A percentile compares a stretch with the other conserved stretches of the same genome.
phyloP scores from a whole-genome alignment of 2,329 filamentous ascomycete genomes.

The Didymella segeticola region DNA sequence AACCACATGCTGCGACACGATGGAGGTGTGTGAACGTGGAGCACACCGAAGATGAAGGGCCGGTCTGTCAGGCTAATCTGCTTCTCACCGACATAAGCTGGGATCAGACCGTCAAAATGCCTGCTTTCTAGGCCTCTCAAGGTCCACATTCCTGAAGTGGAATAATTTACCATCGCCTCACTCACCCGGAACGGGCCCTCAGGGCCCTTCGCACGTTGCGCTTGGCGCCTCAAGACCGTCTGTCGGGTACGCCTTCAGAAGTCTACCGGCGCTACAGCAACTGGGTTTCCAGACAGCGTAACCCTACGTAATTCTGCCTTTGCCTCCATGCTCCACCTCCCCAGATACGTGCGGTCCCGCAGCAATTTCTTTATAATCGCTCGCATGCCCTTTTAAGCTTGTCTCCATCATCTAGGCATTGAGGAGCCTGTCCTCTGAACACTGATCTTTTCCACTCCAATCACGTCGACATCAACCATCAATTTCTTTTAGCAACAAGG shows the following conservation, averaged over 20 bases:
- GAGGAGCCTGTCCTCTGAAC: neutral
- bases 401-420: neutral
- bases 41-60: neutral
- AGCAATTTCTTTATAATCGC: conserved; percentile 4
- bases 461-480: neutral
- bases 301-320: conserved; percentile 13
- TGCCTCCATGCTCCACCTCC: conserved; percentile 10
- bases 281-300: conserved; percentile 1
- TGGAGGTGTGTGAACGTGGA: conserved; percentile 3
- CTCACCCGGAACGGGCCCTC: neutral
- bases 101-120: neutral
- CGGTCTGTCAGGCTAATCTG: neutral
- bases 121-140: neutral
- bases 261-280: neutral
- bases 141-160: conserved; percentile 27
- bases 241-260: conserved; percentile 1
- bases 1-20: neutral
- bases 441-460: neutral
- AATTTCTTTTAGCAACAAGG: neutral
- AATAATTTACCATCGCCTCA: conserved; percentile 23
- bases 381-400: conserved; percentile 1
- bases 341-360: conserved; percentile 6
- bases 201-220: conserved; percentile 9
- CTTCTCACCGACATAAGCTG: neutral
- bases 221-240: conserved; percentile 19